Percentiles rank a stretch among this genome's conserved stretches.
These are phyloP conservation scores for Pelargonium myrrhifolium DNA, from an alignment of 441 rosid species.

Conservation along the genomic window DNA sequence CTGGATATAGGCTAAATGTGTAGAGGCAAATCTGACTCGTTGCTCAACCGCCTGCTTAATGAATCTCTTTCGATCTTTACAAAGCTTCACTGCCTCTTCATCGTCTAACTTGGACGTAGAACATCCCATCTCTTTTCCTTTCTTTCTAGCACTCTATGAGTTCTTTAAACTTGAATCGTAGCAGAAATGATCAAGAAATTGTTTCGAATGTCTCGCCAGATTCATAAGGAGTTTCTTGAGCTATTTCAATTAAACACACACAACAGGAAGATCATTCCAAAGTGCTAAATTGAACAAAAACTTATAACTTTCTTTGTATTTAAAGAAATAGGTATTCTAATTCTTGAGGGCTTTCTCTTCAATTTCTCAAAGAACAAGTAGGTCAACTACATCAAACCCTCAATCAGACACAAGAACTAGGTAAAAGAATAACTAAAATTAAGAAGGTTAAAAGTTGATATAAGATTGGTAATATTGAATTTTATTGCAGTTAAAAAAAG, in stretches of 20 bases:
- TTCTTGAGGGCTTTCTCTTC: too few species aligned
- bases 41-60: conserved; percentile 86
- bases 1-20: conserved; percentile 73
- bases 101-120: conserved; percentile 76
- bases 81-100: conserved; percentile 88
- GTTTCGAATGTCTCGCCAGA: conserved; percentile 23
- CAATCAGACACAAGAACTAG: background rate
- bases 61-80: conserved; percentile 79
- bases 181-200: conserved; percentile 13
- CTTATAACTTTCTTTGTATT: too few species aligned
- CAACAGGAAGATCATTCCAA: background rate
- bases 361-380: background rate
- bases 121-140: conserved; percentile 68
- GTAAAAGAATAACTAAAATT: background rate
- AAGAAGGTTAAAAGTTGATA: background rate
- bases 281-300: background rate
- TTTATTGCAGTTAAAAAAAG: conserved; percentile 22
- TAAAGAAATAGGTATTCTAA: background rate
- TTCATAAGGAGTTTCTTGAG: conserved; percentile 30
- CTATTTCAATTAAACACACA: conserved; percentile 23
- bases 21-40: conserved; percentile 67
- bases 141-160: conserved; percentile 14
- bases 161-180: conserved; percentile 27
- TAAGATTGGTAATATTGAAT: conserved; percentile 4
- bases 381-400: background rate